Evolutionary conservation across 306 rosid genomes (phyloP).

Genomic region (Lotus japonicus): DNA sequence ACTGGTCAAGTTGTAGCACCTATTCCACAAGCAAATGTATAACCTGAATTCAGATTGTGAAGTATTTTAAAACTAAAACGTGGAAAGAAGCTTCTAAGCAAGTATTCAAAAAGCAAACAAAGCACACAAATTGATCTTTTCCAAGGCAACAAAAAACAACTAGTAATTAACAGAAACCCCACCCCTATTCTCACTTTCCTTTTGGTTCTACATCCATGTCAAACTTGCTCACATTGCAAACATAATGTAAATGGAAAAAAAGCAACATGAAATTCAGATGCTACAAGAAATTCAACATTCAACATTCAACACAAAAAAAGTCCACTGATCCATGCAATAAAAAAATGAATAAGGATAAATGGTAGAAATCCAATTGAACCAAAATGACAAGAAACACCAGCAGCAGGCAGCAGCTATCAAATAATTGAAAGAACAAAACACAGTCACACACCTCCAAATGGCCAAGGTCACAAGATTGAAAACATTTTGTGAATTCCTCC

Average conservation of each 20-base stretch:
- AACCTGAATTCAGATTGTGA: constrained; percentile 2
- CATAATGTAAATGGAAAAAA: not conserved
- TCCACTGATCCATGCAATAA: not conserved
- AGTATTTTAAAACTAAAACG: not conserved
- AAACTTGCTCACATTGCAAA: not conserved
- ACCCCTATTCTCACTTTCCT: not conserved
- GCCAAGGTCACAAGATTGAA: constrained; percentile 39
- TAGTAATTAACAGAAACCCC: not conserved
- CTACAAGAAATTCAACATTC: constrained; percentile 5
- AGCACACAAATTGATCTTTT: not conserved
- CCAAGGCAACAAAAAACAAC: not conserved
- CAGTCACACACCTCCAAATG: constrained; percentile 40
- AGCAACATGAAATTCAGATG: not conserved
- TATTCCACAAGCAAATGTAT: constrained; percentile 33
- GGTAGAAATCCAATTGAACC: not conserved
- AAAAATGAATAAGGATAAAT: not conserved
- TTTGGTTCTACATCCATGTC: not conserved
- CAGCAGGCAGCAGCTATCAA: not conserved
- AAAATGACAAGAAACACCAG: not conserved
- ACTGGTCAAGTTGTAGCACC: constrained; percentile 78
- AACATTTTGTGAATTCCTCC: constrained; percentile 45
- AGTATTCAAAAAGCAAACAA: not conserved
- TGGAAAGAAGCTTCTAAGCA: not conserved
- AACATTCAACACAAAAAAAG: too few species aligned
- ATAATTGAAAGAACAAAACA: not conserved